Evolutionary conservation across 164 flowering plant species (phyloP), one percentile per base, ranked within the genome.

Genomic region (Aristolochia californica): DNA sequence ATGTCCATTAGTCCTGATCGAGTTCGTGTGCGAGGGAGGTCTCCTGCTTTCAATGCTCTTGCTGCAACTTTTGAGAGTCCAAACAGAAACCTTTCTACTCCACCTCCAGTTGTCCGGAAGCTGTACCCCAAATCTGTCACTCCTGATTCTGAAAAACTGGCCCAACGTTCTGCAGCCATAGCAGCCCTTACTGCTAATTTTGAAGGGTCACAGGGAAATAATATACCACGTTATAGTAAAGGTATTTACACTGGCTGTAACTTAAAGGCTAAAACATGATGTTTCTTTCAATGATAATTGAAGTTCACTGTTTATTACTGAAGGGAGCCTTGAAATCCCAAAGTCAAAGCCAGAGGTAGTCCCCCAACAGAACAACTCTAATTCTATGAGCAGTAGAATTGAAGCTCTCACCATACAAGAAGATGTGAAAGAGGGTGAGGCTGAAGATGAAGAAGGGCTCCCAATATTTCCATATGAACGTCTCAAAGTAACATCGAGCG

Each of bases 1-100:
- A 75, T 94, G 93, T 83, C 99, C 55, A 87, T 84, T 67, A 94
- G 99, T 68, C 96, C 97, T 23, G 99, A 94, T n/a, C 72, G 97
- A 62, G 97, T 82, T 53, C 96, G 99, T 72, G 97, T 85, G 22
- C 79, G 99, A 74, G 99, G 99, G 60, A 75, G 97, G 58, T 94
- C 99, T 62, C 99, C 99, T 13, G 97, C 97, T 52, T 93, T 93
- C 71, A 89, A 76, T 75, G 96, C 97, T 14, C 75, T 93, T 9
- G 99, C 99, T 66, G 88, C 99, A 58, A 78, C 54, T 58, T 93
- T 93, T 71, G 99, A 93, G 77, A 85, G 73, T 57, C 70, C 88
- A 54, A 87, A 68, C 34, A 83, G 99, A 61, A 93, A 93, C 65
- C 87, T 87, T 53, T 93, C 99, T 56, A 90, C 97, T 70, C 99